Base-by-base conservation (phyloP, 2,329 filamentous ascomycete species). In the Colletotrichum agaves region DNA sequence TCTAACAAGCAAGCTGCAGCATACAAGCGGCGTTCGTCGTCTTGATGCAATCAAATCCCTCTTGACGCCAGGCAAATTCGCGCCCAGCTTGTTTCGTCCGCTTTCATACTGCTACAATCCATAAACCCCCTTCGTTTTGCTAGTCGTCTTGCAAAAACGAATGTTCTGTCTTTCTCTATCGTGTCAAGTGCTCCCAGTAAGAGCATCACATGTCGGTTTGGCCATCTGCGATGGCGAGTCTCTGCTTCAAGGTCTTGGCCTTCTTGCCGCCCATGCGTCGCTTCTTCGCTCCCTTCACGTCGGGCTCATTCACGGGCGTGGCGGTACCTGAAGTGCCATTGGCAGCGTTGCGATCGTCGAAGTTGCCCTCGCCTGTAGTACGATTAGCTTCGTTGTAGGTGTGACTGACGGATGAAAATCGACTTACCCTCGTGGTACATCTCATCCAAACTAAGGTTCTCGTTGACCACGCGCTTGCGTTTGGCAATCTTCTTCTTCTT, bases 381-480 rank as follows among this genome's bases (percentile, higher is more conserved):
- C 12, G 61, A 72, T 79, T 74, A 80, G 74, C 44, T 59, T 56
- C 7, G 6, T 53, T 15, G 3, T 8, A 31, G 8, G n/a, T 5
- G 17, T 10, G 2, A 15, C 27, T 10, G 2, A 15, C 27, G 3
- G 0, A 3, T 2, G n/a, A 4, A 1, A 35, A 12, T 57, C 27
- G 61, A 82, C 93, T 90, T 79, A 97, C 96, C 96, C 86, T 99
- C 96, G 78, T 99, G 96, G 82, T 99, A 99, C 93, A 99, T 94
- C 77, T 98, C 95, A 78, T 98, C 96, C 79, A 98, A 82, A 75
- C 91, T 95, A 74, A 88, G 87, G 49, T 74, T 76, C 5, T 72
- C 74, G n/a, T 79, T 79, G 67, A 83, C 83, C 46, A 81, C 82
- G 69, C 83, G 82, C 78, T 88, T 88, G 66, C 85, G 80, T 77